Conservation (phyloP, 2,329 filamentous ascomycete species). For the Nemania serpens region DNA sequence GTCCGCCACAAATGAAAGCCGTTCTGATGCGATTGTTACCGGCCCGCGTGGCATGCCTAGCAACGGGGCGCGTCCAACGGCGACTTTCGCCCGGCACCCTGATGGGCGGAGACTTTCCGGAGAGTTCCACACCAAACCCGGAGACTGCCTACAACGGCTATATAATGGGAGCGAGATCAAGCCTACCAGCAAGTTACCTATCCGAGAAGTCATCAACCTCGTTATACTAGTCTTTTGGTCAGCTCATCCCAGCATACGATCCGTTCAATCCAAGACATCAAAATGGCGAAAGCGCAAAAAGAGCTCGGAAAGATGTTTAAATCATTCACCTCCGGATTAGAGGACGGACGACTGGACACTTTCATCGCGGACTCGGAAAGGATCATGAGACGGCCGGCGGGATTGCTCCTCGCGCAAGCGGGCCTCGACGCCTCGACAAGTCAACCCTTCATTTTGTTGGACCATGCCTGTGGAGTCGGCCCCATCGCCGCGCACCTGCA, state of each 20-base stretch:
- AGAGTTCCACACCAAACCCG: not conserved
- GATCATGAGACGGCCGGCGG: slow-evolving; percentile 33
- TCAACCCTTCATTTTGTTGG: slow-evolving; percentile 49
- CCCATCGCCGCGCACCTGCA: slow-evolving; percentile 54
- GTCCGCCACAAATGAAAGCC: too few relatives aligned
- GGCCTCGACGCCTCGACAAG: slow-evolving; percentile 32
- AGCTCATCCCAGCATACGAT: not conserved
- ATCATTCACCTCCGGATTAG: slow-evolving; percentile 6
- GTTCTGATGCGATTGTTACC: not conserved
- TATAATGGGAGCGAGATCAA: not conserved
- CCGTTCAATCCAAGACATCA: not conserved
- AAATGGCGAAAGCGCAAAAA: slow-evolving; percentile 30
- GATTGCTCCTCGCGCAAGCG: slow-evolving; percentile 40
- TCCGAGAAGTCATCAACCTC: not conserved
- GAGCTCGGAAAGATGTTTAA: slow-evolving; percentile 32
- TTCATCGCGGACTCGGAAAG: slow-evolving; percentile 29
- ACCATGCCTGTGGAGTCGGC: slow-evolving; percentile 59
- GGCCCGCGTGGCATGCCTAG: not conserved
- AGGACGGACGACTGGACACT: slow-evolving; percentile 29
- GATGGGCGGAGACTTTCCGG: slow-evolving; percentile 24
- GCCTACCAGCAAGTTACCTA: not conserved
- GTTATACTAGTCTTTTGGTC: not conserved
- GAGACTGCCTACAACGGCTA: not conserved
- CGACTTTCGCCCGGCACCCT: not conserved
- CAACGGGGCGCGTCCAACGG: not conserved